Evolutionary conservation across 176 grass and related monocot species (phyloP).

Genomic region (Areca catechu): DNA sequence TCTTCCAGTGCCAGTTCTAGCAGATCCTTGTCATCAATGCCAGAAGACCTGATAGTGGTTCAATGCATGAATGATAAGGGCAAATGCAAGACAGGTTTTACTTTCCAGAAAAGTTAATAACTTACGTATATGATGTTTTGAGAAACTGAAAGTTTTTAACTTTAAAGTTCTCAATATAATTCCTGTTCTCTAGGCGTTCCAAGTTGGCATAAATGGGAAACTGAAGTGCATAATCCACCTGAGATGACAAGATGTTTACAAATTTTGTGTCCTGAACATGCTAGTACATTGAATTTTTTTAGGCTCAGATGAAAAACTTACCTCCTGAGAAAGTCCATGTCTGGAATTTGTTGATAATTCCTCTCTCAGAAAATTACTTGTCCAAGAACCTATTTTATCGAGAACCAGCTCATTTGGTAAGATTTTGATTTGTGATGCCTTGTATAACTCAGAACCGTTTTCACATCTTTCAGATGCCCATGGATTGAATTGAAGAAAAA

Average conservation of each 20-base stretch:
- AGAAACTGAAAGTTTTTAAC: slow-evolving; percentile 13
- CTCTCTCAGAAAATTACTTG: slow-evolving; percentile 42
- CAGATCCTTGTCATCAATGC: slow-evolving; percentile 26
- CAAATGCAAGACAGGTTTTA: not conserved
- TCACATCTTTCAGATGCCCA: slow-evolving; percentile 57
- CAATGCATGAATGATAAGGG: not conserved
- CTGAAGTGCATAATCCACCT: slow-evolving; percentile 51
- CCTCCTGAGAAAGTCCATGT: slow-evolving; percentile 31
- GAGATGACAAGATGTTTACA: slow-evolving; percentile 9
- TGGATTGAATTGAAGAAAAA: slow-evolving; percentile 48
- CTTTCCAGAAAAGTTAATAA: not conserved
- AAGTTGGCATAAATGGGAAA: slow-evolving; percentile 58
- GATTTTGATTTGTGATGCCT: slow-evolving; percentile 58
- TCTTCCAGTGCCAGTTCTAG: slow-evolving; percentile 32
- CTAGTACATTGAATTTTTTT: no score
- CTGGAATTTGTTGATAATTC: slow-evolving; percentile 17
- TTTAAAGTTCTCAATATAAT: slow-evolving; percentile 59
- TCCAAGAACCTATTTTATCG: slow-evolving; percentile 55
- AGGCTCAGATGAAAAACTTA: slow-evolving; percentile 9
- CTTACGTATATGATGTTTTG: slow-evolving; percentile 51
- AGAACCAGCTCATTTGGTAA: slow-evolving; percentile 40
- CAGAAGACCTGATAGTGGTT: slow-evolving; percentile 29
- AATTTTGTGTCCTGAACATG: no score
- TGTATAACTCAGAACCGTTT: slow-evolving; percentile 62
- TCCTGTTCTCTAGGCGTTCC: slow-evolving; percentile 65